Percentiles rank a stretch among this genome's conserved stretches.
Conservation (phyloP, 2,329 filamentous ascomycete species). For the Teratosphaeria zuluensis region DNA sequence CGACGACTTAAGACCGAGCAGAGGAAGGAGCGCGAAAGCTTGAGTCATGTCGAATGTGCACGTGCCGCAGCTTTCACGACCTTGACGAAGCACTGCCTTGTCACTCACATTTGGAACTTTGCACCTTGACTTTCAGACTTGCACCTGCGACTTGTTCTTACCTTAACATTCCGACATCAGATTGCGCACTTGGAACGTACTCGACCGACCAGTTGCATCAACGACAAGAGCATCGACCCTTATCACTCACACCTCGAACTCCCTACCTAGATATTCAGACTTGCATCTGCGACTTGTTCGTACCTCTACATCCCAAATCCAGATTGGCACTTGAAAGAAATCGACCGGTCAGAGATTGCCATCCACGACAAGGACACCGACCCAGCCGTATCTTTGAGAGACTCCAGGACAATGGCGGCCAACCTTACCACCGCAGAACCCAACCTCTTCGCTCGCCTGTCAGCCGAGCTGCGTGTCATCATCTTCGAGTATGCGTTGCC, state of each 20-base stretch:
- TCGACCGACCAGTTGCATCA: neutral
- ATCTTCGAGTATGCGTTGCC: conserved; percentile 4
- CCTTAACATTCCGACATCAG: too few species aligned
- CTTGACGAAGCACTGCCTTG: neutral
- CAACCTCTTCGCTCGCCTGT: neutral
- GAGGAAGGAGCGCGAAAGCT: neutral
- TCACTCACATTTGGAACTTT: neutral
- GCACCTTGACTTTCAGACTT: neutral
- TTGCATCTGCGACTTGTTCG: too few species aligned
- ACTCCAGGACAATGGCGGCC: neutral
- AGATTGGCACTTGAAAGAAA: too few species aligned
- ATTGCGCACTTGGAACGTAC: too few species aligned
- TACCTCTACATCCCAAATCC: too few species aligned
- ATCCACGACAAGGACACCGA: too few species aligned
- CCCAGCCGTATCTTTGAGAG: too few species aligned
- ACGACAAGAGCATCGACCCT: neutral
- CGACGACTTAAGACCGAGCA: too few species aligned
- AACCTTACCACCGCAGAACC: neutral
- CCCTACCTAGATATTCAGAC: too few species aligned
- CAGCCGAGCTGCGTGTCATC: conserved; percentile 3
- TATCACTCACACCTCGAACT: too few species aligned
- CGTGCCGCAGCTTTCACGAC: neutral
- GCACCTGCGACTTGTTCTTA: too few species aligned
- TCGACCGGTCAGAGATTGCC: too few species aligned
- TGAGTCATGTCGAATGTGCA: neutral